Evolutionary conservation across 768 basidiomycete genomes (phyloP).

Genomic region (Lepiota brunneoincarnata): DNA sequence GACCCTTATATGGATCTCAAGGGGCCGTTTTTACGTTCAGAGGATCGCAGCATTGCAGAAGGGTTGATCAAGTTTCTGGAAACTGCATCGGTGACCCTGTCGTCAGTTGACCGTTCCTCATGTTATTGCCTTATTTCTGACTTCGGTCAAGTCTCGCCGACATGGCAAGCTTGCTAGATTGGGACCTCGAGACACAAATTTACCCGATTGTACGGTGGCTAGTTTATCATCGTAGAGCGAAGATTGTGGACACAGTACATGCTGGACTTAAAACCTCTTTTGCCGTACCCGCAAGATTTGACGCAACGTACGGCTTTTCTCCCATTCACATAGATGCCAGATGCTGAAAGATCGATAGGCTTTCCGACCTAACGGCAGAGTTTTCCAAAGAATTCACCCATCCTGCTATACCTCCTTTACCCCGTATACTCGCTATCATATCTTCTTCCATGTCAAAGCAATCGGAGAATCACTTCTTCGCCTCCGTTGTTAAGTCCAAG

Average conservation of each 20-base stretch:
- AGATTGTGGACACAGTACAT: constrained; percentile 85
- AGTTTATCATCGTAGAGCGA: constrained; percentile 86
- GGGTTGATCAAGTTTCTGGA: constrained; percentile 76
- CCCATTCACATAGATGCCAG: constrained; percentile 4
- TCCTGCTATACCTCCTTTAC: constrained; percentile 63
- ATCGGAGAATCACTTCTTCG: constrained; percentile 74
- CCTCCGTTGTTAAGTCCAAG: constrained; percentile 69
- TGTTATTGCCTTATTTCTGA: not conserved
- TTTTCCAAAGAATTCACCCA: constrained; percentile 63
- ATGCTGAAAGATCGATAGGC: constrained; percentile 26
- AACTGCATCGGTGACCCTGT: constrained; percentile 68
- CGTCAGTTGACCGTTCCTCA: constrained; percentile 45
- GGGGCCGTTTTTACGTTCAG: constrained; percentile 56
- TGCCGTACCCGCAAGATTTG: constrained; percentile 64
- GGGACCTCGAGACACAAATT: constrained; percentile 80
- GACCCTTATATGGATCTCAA: constrained; percentile 58
- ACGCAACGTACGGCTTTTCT: constrained; percentile 48
- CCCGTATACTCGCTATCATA: constrained; percentile 70
- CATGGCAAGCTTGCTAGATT: constrained; percentile 77
- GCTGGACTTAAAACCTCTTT: constrained; percentile 79
- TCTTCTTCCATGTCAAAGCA: constrained; percentile 66
- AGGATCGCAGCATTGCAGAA: constrained; percentile 67
- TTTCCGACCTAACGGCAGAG: constrained; percentile 51
- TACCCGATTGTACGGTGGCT: constrained; percentile 92
- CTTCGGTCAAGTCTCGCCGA: constrained; percentile 57